These are phyloP conservation scores for Pyrenophora seminiperda DNA, from an alignment of 2,329 filamentous ascomycete genomes.

Conservation along the genomic window DNA sequence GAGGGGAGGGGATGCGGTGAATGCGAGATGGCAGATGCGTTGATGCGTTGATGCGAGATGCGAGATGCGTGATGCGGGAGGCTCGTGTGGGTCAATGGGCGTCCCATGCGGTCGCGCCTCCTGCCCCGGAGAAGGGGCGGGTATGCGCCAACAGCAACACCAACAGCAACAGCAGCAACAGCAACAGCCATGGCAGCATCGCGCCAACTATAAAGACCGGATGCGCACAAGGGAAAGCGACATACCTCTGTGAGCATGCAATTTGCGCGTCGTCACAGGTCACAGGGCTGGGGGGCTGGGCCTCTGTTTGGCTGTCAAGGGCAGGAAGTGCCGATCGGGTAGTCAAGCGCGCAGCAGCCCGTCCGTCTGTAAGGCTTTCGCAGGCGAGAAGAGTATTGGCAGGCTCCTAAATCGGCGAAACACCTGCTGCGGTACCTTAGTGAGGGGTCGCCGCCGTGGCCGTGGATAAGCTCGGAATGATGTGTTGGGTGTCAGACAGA, in stretches of 20 bases:
- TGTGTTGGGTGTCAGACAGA: conserved; percentile 39
- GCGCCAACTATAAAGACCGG: not conserved
- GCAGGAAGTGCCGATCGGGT: conserved; percentile 46
- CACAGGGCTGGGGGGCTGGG: conserved; percentile 45
- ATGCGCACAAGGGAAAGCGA: conserved; percentile 23
- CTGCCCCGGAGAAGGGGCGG: conserved; percentile 26
- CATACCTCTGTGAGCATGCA: conserved; percentile 47
- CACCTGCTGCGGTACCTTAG: conserved; percentile 31
- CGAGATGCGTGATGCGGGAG: not conserved
- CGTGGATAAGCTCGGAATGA: conserved; percentile 48
- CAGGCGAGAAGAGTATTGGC: conserved; percentile 42
- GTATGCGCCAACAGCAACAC: conserved; percentile 25
- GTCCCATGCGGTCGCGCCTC: conserved; percentile 34
- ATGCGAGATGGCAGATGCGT: not conserved
- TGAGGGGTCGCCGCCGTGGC: conserved; percentile 39
- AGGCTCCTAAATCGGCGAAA: conserved; percentile 38
- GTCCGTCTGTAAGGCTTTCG: conserved; percentile 38
- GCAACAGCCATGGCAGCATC: conserved; percentile 22
- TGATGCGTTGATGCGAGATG: not conserved
- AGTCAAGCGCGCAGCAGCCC: conserved; percentile 31
- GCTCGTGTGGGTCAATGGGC: conserved; percentile 25
- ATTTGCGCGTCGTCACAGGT: conserved; percentile 48
- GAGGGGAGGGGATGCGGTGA: conserved; percentile 21
- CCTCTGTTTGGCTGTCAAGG: conserved; percentile 44
- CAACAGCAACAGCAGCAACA: conserved; percentile 19